Percentiles rank a stretch among this genome's conserved stretches.
Conservation (phyloP, 1,284 basidiomycete species). For the Cryptococcus sp. region DNA sequence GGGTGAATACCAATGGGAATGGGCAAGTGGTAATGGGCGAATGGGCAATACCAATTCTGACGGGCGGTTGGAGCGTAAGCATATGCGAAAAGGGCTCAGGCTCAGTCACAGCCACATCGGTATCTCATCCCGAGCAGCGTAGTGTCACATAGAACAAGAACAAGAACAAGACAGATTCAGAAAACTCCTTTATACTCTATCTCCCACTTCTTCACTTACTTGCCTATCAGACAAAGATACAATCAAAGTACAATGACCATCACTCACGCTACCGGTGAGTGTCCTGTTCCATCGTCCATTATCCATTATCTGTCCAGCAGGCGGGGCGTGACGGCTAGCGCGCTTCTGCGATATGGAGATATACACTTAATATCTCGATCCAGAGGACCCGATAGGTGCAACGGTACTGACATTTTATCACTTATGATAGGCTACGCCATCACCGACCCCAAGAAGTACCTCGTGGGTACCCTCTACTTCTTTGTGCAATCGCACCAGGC, state of each 20-base stretch:
- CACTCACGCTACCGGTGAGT: constrained; percentile 43
- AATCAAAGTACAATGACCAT: constrained; percentile 29
- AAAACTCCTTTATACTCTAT: too few species aligned
- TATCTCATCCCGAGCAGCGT: too few species aligned
- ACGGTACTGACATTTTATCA: background rate
- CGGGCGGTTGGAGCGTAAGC: too few species aligned
- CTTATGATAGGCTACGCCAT: constrained; percentile 44
- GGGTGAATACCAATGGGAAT: too few species aligned
- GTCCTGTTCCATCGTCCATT: background rate
- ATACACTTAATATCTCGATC: background rate
- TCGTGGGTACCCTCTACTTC: constrained; percentile 22
- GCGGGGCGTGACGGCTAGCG: background rate
- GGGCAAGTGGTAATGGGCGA: too few species aligned
- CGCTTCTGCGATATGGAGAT: background rate
- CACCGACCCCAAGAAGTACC: constrained; percentile 47
- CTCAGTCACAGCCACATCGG: too few species aligned
- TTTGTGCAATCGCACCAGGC: background rate
- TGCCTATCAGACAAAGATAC: background rate
- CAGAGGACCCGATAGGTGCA: background rate
- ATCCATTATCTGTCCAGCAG: too few species aligned
- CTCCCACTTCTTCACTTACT: background rate
- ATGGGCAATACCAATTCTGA: too few species aligned
- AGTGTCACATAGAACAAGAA: too few species aligned
- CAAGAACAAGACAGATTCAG: too few species aligned
- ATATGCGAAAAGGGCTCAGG: too few species aligned